Percentiles rank a stretch among this genome's conserved stretches.
Evolutionary conservation across 257 asterid genomes (phyloP).

Genomic region (Solanum chaucha): DNA sequence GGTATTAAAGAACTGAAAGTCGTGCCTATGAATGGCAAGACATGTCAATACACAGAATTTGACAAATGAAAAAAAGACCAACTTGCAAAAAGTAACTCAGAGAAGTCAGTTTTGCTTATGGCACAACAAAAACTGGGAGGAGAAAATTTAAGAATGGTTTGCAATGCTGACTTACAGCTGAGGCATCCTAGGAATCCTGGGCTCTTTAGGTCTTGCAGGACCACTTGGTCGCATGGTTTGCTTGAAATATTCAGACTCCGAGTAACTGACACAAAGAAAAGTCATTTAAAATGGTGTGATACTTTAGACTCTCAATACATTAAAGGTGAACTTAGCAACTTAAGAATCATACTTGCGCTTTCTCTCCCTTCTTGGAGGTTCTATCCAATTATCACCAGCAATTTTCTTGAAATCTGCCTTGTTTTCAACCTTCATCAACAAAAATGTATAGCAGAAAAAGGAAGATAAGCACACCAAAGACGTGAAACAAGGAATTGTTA

Average conservation of each 20-base stretch:
- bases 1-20: slow-evolving; percentile 98
- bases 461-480: neutral
- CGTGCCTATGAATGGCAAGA: slow-evolving; percentile 56
- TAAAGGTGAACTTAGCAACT: neutral
- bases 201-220: slow-evolving; percentile 91
- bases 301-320: neutral
- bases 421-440: slow-evolving; percentile 57
- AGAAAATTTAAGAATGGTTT: neutral
- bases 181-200: slow-evolving; percentile 99
- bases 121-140: neutral
- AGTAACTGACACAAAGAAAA: slow-evolving; percentile 42
- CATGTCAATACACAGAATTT: slow-evolving; percentile 11
- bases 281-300: neutral
- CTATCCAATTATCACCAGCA: slow-evolving; percentile 86
- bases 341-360: slow-evolving; percentile 80
- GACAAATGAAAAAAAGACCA: neutral
- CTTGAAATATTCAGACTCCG: slow-evolving; percentile 96
- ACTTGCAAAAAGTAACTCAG: neutral
- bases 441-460: neutral
- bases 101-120: neutral
- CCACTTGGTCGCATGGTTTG: slow-evolving; percentile 99
- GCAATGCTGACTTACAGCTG: slow-evolving; percentile 53
- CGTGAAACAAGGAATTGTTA: neutral
- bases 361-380: slow-evolving; percentile 90
- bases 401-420: slow-evolving; percentile 94